Base-by-base conservation (phyloP, 2,329 filamentous ascomycete genomes). In the Verticillium klebahnii region DNA sequence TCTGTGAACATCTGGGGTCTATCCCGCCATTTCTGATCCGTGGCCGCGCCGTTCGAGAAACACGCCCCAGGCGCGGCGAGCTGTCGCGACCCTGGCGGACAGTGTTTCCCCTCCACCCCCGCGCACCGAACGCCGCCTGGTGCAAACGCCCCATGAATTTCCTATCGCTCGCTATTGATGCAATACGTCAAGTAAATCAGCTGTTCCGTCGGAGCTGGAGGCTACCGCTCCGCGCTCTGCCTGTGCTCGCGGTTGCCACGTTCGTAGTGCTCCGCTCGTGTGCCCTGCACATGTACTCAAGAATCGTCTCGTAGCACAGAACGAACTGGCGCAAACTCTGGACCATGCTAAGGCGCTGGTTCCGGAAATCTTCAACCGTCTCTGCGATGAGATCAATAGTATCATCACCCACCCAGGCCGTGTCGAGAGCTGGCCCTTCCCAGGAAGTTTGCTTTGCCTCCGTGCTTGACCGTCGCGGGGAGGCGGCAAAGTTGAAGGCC, bases 311-410 rank as follows among this genome's bases (percentile, higher is more conserved):
- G 74, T 99, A 99, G 75, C 95, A 99, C 37, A 99, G 85, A 58
- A 97, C 94, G 77, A 90, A 98, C 74, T 99, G 95, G 64, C 92
- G 83, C 62, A 98, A 78, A 69, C 90, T 97, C 76, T 98, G 95
- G 54, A 99, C 94, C 93, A 98, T 99, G 75, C 93, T 97, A 23
- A 97, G 78, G 66, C 95, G 82, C 77, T 99, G 95, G 57, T 84
- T 81, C 61, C 95, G 83, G 74, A 99, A 97, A 69, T 97, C 93
- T 68, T 95, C 90, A 1, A 99, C 94, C 0, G 93, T 95, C 72
- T 87, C 88, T 65, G 91, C 88, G 57, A 99, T 88, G 63, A 98
- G 75, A 73, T 99, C 95, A 2, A 91, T 72, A 31, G 85, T 82
- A 56, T 91, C 86, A 64, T 89, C 82, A 15, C 82, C 76, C n/a